Conservation (phyloP, 805 yeast species). For the Sugiyamaella americana region DNA sequence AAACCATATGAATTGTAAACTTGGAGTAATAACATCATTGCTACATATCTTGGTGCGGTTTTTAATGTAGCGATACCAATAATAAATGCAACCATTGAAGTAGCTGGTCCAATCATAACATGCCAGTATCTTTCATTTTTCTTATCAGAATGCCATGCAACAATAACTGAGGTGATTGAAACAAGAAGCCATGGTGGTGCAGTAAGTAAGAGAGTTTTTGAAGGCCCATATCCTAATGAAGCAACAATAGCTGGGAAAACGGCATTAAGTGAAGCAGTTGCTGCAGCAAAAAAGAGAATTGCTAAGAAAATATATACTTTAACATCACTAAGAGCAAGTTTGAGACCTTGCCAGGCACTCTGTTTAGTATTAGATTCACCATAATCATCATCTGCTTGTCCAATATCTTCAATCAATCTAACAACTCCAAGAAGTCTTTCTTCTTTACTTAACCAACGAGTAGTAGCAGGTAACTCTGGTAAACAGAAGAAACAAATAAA, state of each 20-base stretch:
- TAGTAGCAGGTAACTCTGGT: slow-evolving; percentile 49
- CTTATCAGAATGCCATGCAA: slow-evolving; percentile 52
- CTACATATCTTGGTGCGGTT: slow-evolving; percentile 52
- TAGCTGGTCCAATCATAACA: slow-evolving; percentile 38
- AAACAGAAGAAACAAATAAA: slow-evolving; percentile 42
- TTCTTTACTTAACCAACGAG: slow-evolving; percentile 21
- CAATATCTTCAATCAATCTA: slow-evolving; percentile 20
- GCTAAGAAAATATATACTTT: slow-evolving; percentile 20
- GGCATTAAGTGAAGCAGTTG: slow-evolving; percentile 56
- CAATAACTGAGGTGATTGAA: slow-evolving; percentile 43
- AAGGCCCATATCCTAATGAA: slow-evolving; percentile 46
- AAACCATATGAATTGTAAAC: slow-evolving; percentile 31
- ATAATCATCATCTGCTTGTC: slow-evolving; percentile 28
- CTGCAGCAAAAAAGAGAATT: slow-evolving; percentile 38
- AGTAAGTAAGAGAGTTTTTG: slow-evolving; percentile 49
- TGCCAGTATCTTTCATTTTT: slow-evolving; percentile 52
- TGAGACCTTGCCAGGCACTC: slow-evolving; percentile 5
- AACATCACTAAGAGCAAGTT: slow-evolving; percentile 21
- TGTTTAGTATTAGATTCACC: slow-evolving; percentile 19
- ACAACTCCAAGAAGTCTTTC: slow-evolving; percentile 19
- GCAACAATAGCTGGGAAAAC: slow-evolving; percentile 57
- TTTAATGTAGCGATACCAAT: slow-evolving; percentile 34
- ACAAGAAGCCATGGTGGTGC: slow-evolving; percentile 55
- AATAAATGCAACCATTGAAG: slow-evolving; percentile 31
- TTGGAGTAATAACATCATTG: slow-evolving; percentile 55